Conservation (phyloP, 257 asterid genomes). For the Solanum bulbocastanum region DNA sequence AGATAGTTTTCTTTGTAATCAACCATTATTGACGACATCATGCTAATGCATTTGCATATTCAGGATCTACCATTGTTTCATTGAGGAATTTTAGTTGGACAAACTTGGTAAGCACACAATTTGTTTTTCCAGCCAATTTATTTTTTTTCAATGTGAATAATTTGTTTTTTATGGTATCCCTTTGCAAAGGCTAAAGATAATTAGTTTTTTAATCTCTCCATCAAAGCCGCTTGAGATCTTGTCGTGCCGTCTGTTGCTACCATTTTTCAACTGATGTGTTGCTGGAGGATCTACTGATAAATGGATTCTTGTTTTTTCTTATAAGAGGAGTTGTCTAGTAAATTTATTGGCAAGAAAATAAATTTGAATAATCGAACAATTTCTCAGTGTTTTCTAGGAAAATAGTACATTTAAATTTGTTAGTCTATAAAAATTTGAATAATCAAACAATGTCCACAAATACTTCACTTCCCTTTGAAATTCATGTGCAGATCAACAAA, state of each 20-base stretch:
- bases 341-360: neutral
- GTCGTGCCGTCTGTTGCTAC: neutral
- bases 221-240: neutral
- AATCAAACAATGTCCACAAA: no score
- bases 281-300: neutral
- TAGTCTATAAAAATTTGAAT: no score
- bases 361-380: neutral
- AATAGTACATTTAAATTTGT: no score
- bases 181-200: neutral
- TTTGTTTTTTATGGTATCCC: neutral
- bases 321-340: no score
- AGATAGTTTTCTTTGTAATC: neutral
- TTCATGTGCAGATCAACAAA: no score
- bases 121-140: neutral
- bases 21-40: neutral
- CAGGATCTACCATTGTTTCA: neutral
- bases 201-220: neutral
- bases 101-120: neutral
- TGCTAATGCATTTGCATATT: neutral
- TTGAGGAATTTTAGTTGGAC: neutral
- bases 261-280: neutral
- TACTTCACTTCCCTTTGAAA: no score
- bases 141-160: neutral
- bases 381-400: neutral
- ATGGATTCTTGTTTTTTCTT: neutral